These are phyloP conservation scores for Cutaneotrichosporon sp. DNA, from an alignment of 1,284 basidiomycete genomes.

Conservation along the genomic window DNA sequence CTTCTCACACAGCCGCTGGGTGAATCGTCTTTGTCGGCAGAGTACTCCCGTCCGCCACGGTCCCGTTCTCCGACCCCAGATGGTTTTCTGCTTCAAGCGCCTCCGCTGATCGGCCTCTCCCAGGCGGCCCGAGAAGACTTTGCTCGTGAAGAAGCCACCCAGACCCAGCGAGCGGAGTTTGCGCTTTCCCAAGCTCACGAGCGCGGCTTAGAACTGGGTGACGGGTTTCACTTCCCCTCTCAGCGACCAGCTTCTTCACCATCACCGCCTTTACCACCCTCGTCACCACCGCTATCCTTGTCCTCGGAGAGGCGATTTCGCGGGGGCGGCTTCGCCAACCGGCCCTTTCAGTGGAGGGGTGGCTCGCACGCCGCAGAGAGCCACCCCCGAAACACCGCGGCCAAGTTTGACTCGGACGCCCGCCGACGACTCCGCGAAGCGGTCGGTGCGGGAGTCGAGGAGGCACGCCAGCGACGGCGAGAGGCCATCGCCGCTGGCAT, in stretches of 20 bases:
- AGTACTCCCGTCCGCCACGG: slow-evolving; percentile 20
- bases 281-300: background rate
- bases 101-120: slow-evolving; percentile 13
- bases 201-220: background rate
- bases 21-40: slow-evolving; percentile 27
- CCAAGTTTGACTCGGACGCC: background rate
- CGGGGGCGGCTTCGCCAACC: background rate
- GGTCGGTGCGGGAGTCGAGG: background rate
- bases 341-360: slow-evolving; percentile 37
- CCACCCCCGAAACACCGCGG: slow-evolving; percentile 18
- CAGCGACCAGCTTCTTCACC: background rate
- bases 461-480: slow-evolving; percentile 5
- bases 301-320: background rate
- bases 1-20: slow-evolving; percentile 37
- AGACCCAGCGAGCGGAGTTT: background rate
- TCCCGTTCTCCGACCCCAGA: slow-evolving; percentile 1
- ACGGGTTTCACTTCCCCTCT: slow-evolving; percentile 4
- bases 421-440: background rate
- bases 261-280: background rate
- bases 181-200: slow-evolving; percentile 6
- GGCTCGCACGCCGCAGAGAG: slow-evolving; percentile 32
- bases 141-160: slow-evolving; percentile 3
- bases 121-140: slow-evolving; percentile 10
- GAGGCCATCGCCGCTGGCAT: slow-evolving; percentile 14
- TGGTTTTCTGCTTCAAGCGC: slow-evolving; percentile 11